Percentiles rank a stretch among this genome's conserved stretches.
Evolutionary conservation across 148 eudicot species (phyloP).

Genomic region (Rhododendron kiyosumense): DNA sequence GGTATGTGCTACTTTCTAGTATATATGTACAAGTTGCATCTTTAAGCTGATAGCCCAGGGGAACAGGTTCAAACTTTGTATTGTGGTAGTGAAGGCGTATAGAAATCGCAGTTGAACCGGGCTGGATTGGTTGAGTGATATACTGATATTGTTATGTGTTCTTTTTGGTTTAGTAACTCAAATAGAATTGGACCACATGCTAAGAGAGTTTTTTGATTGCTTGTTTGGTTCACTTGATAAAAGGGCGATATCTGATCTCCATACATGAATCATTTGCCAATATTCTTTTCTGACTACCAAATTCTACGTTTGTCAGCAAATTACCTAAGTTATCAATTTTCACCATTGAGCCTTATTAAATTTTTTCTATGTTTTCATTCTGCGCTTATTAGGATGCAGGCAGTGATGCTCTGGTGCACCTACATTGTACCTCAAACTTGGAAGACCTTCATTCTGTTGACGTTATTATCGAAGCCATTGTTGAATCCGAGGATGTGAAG

Average conservation of each 20-base stretch:
- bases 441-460: slow-evolving; percentile 67
- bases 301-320: background rate
- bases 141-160: background rate
- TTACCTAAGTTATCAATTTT: background rate
- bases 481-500: slow-evolving; percentile 79
- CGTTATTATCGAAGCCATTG: slow-evolving; percentile 80
- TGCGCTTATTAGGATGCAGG: slow-evolving; percentile 27
- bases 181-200: background rate
- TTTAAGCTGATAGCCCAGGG: background rate
- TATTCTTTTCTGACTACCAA: background rate
- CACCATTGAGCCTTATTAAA: background rate
- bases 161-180: background rate
- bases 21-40: background rate
- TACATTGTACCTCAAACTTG: slow-evolving; percentile 54
- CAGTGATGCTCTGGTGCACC: slow-evolving; percentile 41
- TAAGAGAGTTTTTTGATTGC: background rate
- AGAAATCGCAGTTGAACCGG: background rate
- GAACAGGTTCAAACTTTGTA: background rate
- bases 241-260: background rate
- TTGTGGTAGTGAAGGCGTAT: background rate
- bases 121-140: background rate
- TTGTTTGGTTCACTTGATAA: background rate
- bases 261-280: too few relatives aligned
- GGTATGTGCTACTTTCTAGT: background rate
- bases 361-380: background rate